Conservation (phyloP, 805 yeast species). For the Dipodascopsis uninucleata region DNA sequence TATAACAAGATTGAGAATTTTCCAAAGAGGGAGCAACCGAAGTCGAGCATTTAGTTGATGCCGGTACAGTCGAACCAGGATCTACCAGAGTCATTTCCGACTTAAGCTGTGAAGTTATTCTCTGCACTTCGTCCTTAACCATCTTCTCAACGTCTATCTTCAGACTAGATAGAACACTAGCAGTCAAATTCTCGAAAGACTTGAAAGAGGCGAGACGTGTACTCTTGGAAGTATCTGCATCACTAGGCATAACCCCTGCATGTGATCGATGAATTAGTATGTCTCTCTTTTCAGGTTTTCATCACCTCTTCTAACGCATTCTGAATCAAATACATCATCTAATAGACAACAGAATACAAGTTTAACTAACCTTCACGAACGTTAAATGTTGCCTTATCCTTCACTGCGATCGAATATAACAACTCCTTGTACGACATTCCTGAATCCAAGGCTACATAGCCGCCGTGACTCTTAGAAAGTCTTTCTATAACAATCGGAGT, state of each 20-base stretch:
- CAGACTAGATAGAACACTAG: slow-evolving; percentile 1
- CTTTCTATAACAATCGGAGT: slow-evolving; percentile 10
- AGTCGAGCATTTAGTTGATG: neutral
- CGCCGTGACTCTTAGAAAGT: slow-evolving; percentile 18
- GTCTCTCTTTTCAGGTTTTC: neutral
- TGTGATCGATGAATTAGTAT: neutral
- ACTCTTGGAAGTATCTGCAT: neutral
- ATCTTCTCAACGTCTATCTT: slow-evolving; percentile 6
- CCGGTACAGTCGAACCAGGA: neutral
- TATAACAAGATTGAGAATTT: neutral
- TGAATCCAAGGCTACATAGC: slow-evolving; percentile 14
- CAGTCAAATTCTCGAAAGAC: neutral
- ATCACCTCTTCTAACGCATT: neutral
- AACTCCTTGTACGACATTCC: slow-evolving; percentile 11
- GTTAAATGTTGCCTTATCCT: slow-evolving; percentile 19
- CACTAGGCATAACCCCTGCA: neutral
- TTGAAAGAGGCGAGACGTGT: neutral
- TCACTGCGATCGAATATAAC: slow-evolving; percentile 17
- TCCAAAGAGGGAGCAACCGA: neutral
- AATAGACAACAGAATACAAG: neutral
- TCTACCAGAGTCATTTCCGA: neutral
- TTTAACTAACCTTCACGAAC: slow-evolving; percentile 12
- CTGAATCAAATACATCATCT: no score
- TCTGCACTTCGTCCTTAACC: slow-evolving; percentile 4
- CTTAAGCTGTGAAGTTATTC: slow-evolving; percentile 7